These are phyloP conservation scores for Cladosporium sp. DNA, from an alignment of 2,329 filamentous ascomycete genomes.

Conservation along the genomic window DNA sequence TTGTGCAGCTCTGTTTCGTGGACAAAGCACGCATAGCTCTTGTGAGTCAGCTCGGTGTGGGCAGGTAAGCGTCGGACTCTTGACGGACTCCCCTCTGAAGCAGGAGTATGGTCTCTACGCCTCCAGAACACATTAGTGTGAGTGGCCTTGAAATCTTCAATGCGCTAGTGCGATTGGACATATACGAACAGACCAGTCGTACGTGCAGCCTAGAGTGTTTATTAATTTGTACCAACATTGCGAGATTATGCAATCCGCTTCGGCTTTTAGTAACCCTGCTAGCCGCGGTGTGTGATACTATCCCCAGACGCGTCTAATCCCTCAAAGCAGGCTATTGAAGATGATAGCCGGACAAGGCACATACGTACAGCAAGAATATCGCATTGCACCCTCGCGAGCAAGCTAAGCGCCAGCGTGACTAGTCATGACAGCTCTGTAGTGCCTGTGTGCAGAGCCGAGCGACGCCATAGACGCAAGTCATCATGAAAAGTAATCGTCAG, in stretches of 20 bases:
- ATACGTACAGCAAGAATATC: neutral
- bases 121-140: neutral
- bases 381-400: neutral
- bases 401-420: slow-evolving; percentile 2
- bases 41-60: neutral
- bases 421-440: neutral
- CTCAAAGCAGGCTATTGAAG: neutral
- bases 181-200: neutral
- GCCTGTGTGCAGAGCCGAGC: neutral
- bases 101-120: neutral
- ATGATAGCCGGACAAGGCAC: neutral
- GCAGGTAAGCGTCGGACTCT: neutral
- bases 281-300: neutral
- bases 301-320: neutral
- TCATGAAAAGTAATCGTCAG: neutral
- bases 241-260: neutral
- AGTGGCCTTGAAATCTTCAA: neutral
- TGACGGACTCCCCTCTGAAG: neutral
- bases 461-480: slow-evolving; percentile 3
- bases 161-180: neutral
- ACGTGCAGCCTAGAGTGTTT: neutral
- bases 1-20: neutral
- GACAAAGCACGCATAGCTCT: neutral
- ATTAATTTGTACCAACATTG: neutral
- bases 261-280: neutral